Percentiles rank a stretch among this genome's conserved stretches.
These are phyloP conservation scores for Fusarium austroafricanum DNA, from an alignment of 2,329 filamentous ascomycete species.

Conservation along the genomic window DNA sequence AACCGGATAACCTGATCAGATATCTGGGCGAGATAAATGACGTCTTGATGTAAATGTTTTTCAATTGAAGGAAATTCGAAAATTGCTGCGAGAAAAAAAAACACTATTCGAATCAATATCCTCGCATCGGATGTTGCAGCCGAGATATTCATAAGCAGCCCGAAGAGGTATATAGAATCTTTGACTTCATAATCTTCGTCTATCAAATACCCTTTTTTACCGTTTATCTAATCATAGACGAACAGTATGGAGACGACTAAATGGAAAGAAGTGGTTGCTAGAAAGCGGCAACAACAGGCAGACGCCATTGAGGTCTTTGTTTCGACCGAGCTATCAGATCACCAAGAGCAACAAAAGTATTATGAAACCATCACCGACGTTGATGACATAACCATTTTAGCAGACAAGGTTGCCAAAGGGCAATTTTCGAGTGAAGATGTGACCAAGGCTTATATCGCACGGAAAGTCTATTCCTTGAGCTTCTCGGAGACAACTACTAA, in stretches of 20 bases:
- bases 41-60: neutral
- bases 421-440: conserved; percentile 6
- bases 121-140: neutral
- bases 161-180: neutral
- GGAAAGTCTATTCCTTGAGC: neutral
- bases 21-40: neutral
- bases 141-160: conserved; percentile 14
- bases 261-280: conserved; percentile 8
- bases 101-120: neutral
- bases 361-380: neutral
- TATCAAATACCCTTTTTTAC: neutral
- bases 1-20: neutral
- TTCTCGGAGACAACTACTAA: neutral
- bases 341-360: neutral
- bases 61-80: neutral
- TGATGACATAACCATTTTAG: neutral
- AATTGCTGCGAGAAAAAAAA: neutral
- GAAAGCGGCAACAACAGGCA: conserved; percentile 13
- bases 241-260: neutral
- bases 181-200: neutral
- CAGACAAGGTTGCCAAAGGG: neutral
- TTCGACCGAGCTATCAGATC: neutral
- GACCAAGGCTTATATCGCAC: conserved; percentile 11
- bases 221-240: rapidly evolving
- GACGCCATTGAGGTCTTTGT: conserved; percentile 6